Conservation (phyloP, 805 yeast genomes). For the Debaryomyces castellii region DNA sequence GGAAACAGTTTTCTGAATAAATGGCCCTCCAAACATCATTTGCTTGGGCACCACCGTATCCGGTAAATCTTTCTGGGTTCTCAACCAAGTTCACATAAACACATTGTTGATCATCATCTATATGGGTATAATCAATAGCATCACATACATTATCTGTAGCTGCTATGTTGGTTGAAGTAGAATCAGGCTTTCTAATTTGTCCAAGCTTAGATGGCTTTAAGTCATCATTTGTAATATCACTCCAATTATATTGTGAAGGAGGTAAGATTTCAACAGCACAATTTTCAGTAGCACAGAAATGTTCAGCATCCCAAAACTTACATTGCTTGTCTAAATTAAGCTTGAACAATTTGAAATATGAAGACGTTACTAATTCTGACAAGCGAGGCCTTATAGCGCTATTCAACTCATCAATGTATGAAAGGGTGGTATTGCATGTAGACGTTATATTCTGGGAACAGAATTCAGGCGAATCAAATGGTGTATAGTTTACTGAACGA, state of each 20-base stretch:
- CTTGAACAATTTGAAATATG: constrained; percentile 86
- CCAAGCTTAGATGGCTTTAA: constrained; percentile 77
- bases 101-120: constrained; percentile 63
- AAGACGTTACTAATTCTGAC: constrained; percentile 59
- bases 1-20: constrained; percentile 88
- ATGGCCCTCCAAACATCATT: constrained; percentile 91
- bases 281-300: constrained; percentile 81
- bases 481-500: constrained; percentile 13
- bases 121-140: constrained; percentile 67
- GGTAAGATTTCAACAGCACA: constrained; percentile 80
- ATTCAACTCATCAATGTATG: constrained; percentile 41
- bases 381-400: constrained; percentile 46
- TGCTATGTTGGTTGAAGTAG: constrained; percentile 7
- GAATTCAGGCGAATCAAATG: constrained; percentile 44
- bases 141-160: constrained; percentile 25
- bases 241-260: constrained; percentile 67
- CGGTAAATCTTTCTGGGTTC: constrained; percentile 95
- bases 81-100: constrained; percentile 83
- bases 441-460: constrained; percentile 46
- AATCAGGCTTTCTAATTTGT: constrained; percentile 23
- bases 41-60: constrained; percentile 91
- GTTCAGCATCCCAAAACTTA: constrained; percentile 81
- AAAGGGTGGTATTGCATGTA: constrained; percentile 45
- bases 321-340: constrained; percentile 80
- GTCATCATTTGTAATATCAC: constrained; percentile 53